Conservation (phyloP, 208 protist species). For the Phytomonas sp. region DNA sequence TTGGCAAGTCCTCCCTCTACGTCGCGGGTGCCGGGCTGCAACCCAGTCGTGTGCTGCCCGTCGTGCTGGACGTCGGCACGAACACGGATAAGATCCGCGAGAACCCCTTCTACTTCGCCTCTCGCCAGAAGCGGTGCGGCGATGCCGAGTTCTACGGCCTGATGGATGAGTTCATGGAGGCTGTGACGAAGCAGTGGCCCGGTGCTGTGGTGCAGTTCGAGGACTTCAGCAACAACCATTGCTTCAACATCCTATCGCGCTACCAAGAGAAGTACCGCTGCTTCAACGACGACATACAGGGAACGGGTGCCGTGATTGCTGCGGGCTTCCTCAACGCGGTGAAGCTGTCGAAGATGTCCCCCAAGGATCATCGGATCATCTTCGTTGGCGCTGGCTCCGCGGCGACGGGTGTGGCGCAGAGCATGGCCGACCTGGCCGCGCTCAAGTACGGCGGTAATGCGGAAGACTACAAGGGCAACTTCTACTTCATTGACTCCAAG, state of each 20-base stretch:
- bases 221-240: slow-evolving; percentile 94
- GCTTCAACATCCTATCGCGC: slow-evolving; percentile 89
- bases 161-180: slow-evolving; percentile 90
- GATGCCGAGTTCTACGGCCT: slow-evolving; percentile 82
- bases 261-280: slow-evolving; percentile 89
- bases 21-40: slow-evolving; percentile 85
- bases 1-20: slow-evolving; percentile 93
- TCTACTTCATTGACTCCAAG: slow-evolving; percentile 92
- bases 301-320: slow-evolving; percentile 92
- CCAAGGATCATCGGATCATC: slow-evolving; percentile 67
- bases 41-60: slow-evolving; percentile 77
- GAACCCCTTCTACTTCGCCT: slow-evolving; percentile 83
- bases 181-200: slow-evolving; percentile 78
- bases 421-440: slow-evolving; percentile 73
- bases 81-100: slow-evolving; percentile 80
- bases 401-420: slow-evolving; percentile 91
- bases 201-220: slow-evolving; percentile 91
- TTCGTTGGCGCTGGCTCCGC: slow-evolving; percentile 92
- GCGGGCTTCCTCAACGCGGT: slow-evolving; percentile 89
- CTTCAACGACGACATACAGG: slow-evolving; percentile 99
- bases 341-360: slow-evolving; percentile 34
- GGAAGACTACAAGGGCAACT: slow-evolving; percentile 72
- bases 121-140: slow-evolving; percentile 46
- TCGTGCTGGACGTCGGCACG: slow-evolving; percentile 88
- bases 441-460: slow-evolving; percentile 57